phyloP scores from a whole-genome alignment of 2,329 filamentous ascomycete genomes.

The Cordyceps cateniannulata region DNA sequence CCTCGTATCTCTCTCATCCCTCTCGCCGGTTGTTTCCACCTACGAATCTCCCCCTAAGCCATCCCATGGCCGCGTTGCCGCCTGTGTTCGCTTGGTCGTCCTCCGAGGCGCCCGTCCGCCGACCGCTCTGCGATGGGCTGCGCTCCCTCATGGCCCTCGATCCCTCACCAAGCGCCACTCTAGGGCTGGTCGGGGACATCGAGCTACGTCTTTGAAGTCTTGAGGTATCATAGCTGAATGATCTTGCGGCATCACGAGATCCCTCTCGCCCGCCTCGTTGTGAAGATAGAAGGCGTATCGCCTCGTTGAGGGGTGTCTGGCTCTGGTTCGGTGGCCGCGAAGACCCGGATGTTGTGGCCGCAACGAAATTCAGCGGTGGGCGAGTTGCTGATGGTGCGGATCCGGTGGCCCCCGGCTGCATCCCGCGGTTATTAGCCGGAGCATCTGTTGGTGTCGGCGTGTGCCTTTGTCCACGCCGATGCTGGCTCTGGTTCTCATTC shows the following conservation, averaged over 20 bases:
- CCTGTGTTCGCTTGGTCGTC: slow-evolving; percentile 25
- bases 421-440: background rate
- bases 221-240: slow-evolving; percentile 27
- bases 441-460: background rate
- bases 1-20: background rate
- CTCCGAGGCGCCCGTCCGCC: slow-evolving; percentile 18
- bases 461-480: background rate
- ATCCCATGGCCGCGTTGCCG: slow-evolving; percentile 32
- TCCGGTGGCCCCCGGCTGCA: background rate
- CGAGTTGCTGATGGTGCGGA: background rate
- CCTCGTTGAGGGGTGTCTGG: slow-evolving; percentile 25
- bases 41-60: slow-evolving; percentile 37
- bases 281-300: slow-evolving; percentile 24
- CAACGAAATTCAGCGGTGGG: background rate
- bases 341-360: background rate
- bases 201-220: slow-evolving; percentile 31
- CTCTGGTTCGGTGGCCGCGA: slow-evolving; percentile 21
- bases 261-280: slow-evolving; percentile 22
- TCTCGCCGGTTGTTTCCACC: slow-evolving; percentile 18
- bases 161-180: slow-evolving; percentile 22
- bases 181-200: slow-evolving; percentile 31
- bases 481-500: background rate
- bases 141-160: slow-evolving; percentile 30
- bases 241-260: slow-evolving; percentile 18
- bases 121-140: slow-evolving; percentile 32